Evolutionary conservation across 1,139 yeast genomes (phyloP).

Genomic region (Candida sojae): DNA sequence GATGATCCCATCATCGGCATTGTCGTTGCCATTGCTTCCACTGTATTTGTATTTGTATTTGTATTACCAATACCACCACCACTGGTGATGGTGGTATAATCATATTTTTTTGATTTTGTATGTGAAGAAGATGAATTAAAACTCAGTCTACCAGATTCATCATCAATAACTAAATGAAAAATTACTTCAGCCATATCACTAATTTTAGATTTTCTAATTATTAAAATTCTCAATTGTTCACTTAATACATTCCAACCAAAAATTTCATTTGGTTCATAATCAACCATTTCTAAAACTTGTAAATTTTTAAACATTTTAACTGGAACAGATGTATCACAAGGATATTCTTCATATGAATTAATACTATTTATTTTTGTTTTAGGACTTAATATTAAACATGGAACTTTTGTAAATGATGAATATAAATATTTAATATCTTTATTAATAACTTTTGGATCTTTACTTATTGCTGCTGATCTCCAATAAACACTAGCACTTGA

Average conservation of each 20-base stretch:
- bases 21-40: no score
- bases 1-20: neutral
- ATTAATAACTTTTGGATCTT: constrained; percentile 44
- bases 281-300: constrained; percentile 60
- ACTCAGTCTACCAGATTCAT: constrained; percentile 49
- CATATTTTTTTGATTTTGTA: neutral
- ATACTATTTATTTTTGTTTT: constrained; percentile 58
- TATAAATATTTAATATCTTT: constrained; percentile 59
- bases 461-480: constrained; percentile 37
- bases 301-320: constrained; percentile 59
- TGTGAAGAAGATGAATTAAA: constrained; percentile 25
- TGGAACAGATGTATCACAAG: constrained; percentile 71
- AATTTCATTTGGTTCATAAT: constrained; percentile 63
- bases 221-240: constrained; percentile 56
- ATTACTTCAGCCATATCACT: constrained; percentile 52
- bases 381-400: constrained; percentile 62
- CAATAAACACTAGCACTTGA: constrained; percentile 48
- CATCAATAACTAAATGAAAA: constrained; percentile 55
- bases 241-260: constrained; percentile 66
- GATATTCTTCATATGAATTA: constrained; percentile 66
- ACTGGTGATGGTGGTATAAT: neutral
- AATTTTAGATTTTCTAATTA: constrained; percentile 52
- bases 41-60: no score
- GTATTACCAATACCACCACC: no score
- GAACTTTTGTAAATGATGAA: constrained; percentile 67